Conservation (phyloP, 2,329 filamentous ascomycete species). For the Cladosporium sp. region DNA sequence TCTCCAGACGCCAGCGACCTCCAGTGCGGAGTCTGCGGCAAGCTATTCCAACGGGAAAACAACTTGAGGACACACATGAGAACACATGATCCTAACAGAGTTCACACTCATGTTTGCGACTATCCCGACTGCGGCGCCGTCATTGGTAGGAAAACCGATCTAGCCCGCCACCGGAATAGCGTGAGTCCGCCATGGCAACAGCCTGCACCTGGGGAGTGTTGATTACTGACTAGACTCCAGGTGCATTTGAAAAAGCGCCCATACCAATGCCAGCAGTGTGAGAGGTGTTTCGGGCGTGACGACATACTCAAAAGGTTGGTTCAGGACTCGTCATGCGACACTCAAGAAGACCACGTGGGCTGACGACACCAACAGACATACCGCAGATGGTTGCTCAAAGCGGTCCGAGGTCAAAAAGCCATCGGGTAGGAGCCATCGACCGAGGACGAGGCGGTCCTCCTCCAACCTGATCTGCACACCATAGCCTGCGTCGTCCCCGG, state of each 20-base stretch:
- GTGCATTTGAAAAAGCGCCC: slow-evolving; percentile 70
- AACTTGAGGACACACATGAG: slow-evolving; percentile 84
- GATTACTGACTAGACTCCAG: slow-evolving; percentile 27
- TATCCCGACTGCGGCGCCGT: slow-evolving; percentile 61
- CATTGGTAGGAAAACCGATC: slow-evolving; percentile 78
- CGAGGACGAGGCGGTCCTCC: background rate
- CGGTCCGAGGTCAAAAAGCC: slow-evolving; percentile 34
- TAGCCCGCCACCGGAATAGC: slow-evolving; percentile 51
- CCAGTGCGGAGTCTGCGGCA: slow-evolving; percentile 67
- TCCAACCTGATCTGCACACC: background rate
- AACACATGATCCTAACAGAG: slow-evolving; percentile 68
- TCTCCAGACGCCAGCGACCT: slow-evolving; percentile 64
- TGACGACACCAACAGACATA: slow-evolving; percentile 50
- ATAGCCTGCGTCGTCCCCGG: slow-evolving; percentile 1
- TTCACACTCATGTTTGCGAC: slow-evolving; percentile 64
- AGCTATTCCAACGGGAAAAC: slow-evolving; percentile 74
- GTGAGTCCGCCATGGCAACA: slow-evolving; percentile 34
- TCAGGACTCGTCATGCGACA: too few species aligned
- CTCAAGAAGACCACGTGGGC: background rate
- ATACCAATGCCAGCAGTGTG: slow-evolving; percentile 65
- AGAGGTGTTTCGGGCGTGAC: slow-evolving; percentile 67
- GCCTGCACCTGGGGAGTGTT: slow-evolving; percentile 49
- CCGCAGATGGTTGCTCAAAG: slow-evolving; percentile 69
- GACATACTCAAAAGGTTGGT: slow-evolving; percentile 55
- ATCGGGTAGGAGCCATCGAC: background rate